These are phyloP conservation scores for Oldenlandia corymbosa DNA, from an alignment of 257 asterid genomes.

Conservation along the genomic window DNA sequence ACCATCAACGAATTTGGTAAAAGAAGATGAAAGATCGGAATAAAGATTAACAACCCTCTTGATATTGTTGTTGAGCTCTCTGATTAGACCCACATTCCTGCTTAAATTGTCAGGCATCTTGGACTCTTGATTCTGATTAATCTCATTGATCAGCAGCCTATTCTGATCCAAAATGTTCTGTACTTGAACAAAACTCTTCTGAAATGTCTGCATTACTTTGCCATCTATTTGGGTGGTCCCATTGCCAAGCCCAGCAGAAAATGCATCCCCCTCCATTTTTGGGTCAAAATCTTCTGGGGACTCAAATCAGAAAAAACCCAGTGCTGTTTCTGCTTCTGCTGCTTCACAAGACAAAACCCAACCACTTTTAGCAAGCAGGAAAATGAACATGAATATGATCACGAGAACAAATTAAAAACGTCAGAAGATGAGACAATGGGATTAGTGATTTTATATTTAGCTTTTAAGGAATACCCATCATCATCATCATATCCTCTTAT, in stretches of 20 bases:
- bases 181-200: slow-evolving; percentile 80
- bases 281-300: slow-evolving; percentile 15
- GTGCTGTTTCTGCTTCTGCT: slow-evolving; percentile 36
- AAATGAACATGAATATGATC: not conserved
- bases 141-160: slow-evolving; percentile 68
- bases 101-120: slow-evolving; percentile 68
- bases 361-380: slow-evolving; percentile 2
- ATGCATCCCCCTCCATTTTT: slow-evolving; percentile 75
- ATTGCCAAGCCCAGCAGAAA: slow-evolving; percentile 51
- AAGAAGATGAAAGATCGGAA: slow-evolving; percentile 65
- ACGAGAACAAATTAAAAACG: slow-evolving; percentile 14
- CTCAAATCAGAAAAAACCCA: slow-evolving; percentile 22
- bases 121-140: slow-evolving; percentile 88
- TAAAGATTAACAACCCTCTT: slow-evolving; percentile 81
- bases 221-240: slow-evolving; percentile 57
- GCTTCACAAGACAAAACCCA: no score
- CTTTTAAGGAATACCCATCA: slow-evolving; percentile 45
- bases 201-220: slow-evolving; percentile 65
- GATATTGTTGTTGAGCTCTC: slow-evolving; percentile 79
- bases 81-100: slow-evolving; percentile 77
- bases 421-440: slow-evolving; percentile 16
- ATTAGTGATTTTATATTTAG: slow-evolving; percentile 13
- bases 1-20: slow-evolving; percentile 53
- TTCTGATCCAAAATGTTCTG: slow-evolving; percentile 78
- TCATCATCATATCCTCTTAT: slow-evolving; percentile 47